A percentile compares a stretch with the other conserved stretches of the same genome.
These are phyloP conservation scores for Citrus inodora DNA, from an alignment of 345 rosid genomes.

Conservation along the genomic window DNA sequence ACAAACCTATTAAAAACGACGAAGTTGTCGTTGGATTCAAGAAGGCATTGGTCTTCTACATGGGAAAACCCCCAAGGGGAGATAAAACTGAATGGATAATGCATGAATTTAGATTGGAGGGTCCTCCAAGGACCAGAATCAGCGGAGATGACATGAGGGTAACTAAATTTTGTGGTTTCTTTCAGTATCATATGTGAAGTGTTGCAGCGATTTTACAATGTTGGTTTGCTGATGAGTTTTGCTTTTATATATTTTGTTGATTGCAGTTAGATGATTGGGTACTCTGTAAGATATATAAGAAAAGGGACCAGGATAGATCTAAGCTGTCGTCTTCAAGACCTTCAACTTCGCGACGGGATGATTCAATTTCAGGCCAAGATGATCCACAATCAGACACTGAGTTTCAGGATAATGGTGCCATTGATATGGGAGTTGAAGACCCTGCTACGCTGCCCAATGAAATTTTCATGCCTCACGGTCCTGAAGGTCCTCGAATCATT, in stretches of 20 bases:
- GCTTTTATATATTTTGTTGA: no score
- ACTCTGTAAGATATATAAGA: slow-evolving; percentile 24
- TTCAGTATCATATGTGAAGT: neutral
- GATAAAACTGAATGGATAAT: slow-evolving; percentile 26
- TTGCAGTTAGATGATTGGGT: slow-evolving; percentile 28
- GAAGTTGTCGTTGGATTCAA: neutral
- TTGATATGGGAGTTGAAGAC: neutral
- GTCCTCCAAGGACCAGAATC: slow-evolving; percentile 1
- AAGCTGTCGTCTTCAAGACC: neutral
- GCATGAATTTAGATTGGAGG: slow-evolving; percentile 17
- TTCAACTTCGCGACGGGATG: neutral
- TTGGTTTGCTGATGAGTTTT: neutral
- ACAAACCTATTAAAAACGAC: neutral
- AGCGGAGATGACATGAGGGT: slow-evolving; percentile 17
- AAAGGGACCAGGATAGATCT: neutral
- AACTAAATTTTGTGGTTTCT: neutral
- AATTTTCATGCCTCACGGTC: neutral
- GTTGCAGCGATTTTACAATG: neutral
- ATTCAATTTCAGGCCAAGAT: neutral
- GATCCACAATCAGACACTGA: neutral
- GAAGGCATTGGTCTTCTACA: slow-evolving; percentile 21
- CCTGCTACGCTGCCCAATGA: neutral
- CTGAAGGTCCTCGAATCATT: neutral
- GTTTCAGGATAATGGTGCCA: neutral
- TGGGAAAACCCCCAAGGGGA: slow-evolving; percentile 16